Base-by-base conservation (phyloP, 805 yeast species). In the Pichia sporocuriosa region DNA sequence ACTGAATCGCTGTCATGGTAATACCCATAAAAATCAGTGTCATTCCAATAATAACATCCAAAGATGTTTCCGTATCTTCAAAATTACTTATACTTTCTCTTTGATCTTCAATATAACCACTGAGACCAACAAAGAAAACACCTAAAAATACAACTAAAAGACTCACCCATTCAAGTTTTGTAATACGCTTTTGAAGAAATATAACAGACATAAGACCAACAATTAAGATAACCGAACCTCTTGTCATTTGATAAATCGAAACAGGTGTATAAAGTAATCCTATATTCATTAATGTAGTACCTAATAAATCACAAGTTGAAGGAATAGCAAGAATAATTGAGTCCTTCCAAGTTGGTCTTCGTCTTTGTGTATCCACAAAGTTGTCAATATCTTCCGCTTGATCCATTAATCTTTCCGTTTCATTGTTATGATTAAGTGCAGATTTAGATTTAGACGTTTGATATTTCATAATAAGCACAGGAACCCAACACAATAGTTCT, bases 171-270 rank as follows among this genome's bases (percentile, higher is more conserved):
- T 84, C 89, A 20, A 76, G 55, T 45, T 73, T 69, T 9, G 78
- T 66, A 36, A 84, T 76, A 16, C 57, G 61, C 32, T 76, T 69
- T 35, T 71, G 65, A 48, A 84, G 69, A 53, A 83, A 81, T 1
- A 79, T 22, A 29, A 80, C 80, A 19, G 86, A 78, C 54, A 83
- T 70, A 13, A 78, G 59, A 1, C 89, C 94, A 20, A 84, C 94
- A 62, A 82, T 83, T 32, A 84, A 61, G 32, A 84, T 84, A 32
- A 83, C 64, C 0, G 87, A 75, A 3, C 94, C 93, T 49, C 94
- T 67, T n/a, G 83, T 79, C 94, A 84, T 84, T 58, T 84, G 94
- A 59, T 83, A 84, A 37, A 84, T 72, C 1, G 88, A 81, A 8
- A 84, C 93, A 0, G 93, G 90, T 1, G 80, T 78, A 59, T 77